Percentiles rank a stretch among this genome's conserved stretches.
Evolutionary conservation across 257 asterid species (phyloP).

Genomic region (Verbascum thapsus): DNA sequence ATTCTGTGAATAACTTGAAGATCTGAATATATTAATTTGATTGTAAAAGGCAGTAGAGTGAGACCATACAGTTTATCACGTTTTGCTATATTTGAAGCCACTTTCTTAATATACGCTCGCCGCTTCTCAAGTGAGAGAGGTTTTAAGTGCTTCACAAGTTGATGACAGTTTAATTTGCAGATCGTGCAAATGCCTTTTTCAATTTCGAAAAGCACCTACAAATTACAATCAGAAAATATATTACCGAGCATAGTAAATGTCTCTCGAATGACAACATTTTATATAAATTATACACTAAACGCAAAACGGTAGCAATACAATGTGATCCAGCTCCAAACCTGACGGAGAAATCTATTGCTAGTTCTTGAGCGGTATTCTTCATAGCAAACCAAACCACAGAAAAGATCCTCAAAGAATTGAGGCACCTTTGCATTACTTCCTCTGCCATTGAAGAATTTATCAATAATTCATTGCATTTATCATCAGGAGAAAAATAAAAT

Average conservation of each 20-base stretch:
- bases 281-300: constrained; percentile 9
- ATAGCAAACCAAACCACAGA: constrained; percentile 77
- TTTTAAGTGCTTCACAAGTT: constrained; percentile 68
- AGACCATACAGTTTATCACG: constrained; percentile 67
- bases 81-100: constrained; percentile 70
- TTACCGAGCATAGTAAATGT: constrained; percentile 8
- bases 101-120: constrained; percentile 53
- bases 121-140: constrained; percentile 71
- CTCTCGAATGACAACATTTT: constrained; percentile 18
- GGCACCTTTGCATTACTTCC: constrained; percentile 68
- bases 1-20: constrained; percentile 11
- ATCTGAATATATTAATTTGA: constrained; percentile 9
- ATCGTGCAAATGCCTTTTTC: constrained; percentile 83
- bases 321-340: constrained; percentile 51
- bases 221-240: constrained; percentile 41
- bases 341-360: constrained; percentile 67
- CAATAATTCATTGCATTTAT: constrained; percentile 7
- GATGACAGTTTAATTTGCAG: constrained; percentile 81
- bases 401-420: constrained; percentile 88
- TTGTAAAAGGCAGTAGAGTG: constrained; percentile 5
- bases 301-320: constrained; percentile 8
- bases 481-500: neutral
- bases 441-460: constrained; percentile 50
- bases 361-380: constrained; percentile 85
- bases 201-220: constrained; percentile 79